Percentiles rank a stretch among this genome's conserved stretches.
These are phyloP conservation scores for Cinchona pubescens DNA, from an alignment of 257 asterid genomes.

Conservation along the genomic window DNA sequence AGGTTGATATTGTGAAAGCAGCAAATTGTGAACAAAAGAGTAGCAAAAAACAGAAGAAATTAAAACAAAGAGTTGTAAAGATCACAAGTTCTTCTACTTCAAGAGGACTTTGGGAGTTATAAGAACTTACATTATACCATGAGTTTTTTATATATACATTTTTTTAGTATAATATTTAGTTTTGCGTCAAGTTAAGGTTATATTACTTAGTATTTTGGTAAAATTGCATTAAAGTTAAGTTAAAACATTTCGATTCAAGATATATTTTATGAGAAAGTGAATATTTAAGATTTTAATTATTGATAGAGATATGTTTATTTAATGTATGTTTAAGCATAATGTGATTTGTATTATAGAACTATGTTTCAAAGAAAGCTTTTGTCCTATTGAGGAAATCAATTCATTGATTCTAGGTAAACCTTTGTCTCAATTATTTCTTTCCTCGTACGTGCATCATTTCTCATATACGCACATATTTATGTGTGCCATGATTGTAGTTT, in stretches of 20 bases:
- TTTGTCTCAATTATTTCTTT: too few species aligned
- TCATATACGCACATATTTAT: too few species aligned
- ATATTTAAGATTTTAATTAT: too few species aligned
- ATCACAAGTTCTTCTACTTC: conserved; percentile 46
- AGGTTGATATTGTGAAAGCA: conserved; percentile 64
- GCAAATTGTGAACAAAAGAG: conserved; percentile 22
- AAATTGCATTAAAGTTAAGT: not conserved
- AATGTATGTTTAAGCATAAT: not conserved
- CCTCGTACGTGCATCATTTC: too few species aligned
- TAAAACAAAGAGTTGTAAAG: conserved; percentile 35
- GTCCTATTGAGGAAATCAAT: not conserved
- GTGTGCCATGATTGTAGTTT: too few species aligned
- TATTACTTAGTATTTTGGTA: conserved; percentile 30
- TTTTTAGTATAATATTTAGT: not conserved
- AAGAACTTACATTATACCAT: too few species aligned
- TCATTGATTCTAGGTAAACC: too few species aligned
- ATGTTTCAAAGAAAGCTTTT: not conserved
- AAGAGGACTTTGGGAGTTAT: conserved; percentile 28
- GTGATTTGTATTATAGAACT: not conserved
- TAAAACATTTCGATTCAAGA: not conserved
- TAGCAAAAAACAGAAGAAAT: conserved; percentile 28
- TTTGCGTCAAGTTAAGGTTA: too few species aligned
- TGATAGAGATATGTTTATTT: not conserved
- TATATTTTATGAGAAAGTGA: not conserved
- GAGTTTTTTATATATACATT: not conserved